A percentile compares a stretch with the other conserved stretches of the same genome.
These are phyloP conservation scores for Kazachstania kunashirensis DNA, from an alignment of 805 yeast species.

Conservation along the genomic window DNA sequence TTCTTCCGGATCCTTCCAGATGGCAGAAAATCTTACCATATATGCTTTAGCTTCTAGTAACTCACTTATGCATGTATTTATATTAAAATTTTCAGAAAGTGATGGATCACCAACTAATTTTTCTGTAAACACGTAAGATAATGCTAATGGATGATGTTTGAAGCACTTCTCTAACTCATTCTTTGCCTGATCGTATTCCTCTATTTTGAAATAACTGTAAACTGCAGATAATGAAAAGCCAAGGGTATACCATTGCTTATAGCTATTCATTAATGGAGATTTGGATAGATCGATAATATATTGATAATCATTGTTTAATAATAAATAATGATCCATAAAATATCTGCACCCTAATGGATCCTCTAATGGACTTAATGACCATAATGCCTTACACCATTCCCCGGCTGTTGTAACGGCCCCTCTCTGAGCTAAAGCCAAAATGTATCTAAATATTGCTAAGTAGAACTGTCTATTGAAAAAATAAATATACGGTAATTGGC, in stretches of 20 bases:
- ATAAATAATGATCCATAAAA: constrained; percentile 71
- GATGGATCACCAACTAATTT: constrained; percentile 18
- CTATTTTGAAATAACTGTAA: constrained; percentile 46
- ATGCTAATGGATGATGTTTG: constrained; percentile 44
- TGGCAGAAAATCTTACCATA: constrained; percentile 40
- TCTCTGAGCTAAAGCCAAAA: constrained; percentile 60
- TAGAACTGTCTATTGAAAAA: constrained; percentile 73
- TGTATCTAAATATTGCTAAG: constrained; percentile 61
- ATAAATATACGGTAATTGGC: constrained; percentile 65
- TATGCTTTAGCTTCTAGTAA: constrained; percentile 46
- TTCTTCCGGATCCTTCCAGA: constrained; percentile 45
- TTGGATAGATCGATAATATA: constrained; percentile 49
- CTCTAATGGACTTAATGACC: constrained; percentile 62
- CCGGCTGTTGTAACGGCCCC: constrained; percentile 73
- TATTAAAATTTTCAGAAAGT: constrained; percentile 13
- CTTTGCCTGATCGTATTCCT: constrained; percentile 37
- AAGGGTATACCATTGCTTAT: constrained; percentile 61
- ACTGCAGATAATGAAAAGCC: constrained; percentile 59
- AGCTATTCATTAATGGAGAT: constrained; percentile 48
- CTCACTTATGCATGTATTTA: constrained; percentile 11
- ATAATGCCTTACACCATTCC: constrained; percentile 58
- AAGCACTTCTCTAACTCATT: constrained; percentile 42
- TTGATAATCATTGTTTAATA: constrained; percentile 52
- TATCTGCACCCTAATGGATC: constrained; percentile 82
- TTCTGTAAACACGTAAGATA: constrained; percentile 17